phyloP scores from a whole-genome alignment of 176 grass and related monocot genomes.

The Elymus sibiricus region DNA sequence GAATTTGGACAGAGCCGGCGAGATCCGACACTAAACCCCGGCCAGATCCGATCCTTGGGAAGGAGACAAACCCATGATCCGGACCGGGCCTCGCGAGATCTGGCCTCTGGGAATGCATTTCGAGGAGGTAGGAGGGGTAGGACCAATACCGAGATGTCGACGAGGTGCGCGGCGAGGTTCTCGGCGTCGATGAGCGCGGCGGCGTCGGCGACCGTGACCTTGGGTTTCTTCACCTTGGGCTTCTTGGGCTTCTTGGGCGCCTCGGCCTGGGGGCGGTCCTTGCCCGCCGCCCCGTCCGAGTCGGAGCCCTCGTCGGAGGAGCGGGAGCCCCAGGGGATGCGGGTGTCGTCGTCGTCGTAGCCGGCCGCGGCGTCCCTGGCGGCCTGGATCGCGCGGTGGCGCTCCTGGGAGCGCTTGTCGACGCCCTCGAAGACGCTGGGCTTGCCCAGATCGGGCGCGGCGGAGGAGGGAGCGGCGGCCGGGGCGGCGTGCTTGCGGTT shows the following conservation, averaged over 20 bases:
- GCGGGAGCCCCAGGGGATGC: not conserved
- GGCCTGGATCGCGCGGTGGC: conserved; percentile 70
- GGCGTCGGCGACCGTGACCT: conserved; percentile 75
- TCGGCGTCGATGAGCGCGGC: conserved; percentile 68
- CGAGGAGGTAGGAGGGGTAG: not conserved
- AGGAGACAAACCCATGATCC: conserved; percentile 35
- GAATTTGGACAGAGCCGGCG: not conserved
- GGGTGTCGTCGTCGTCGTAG: conserved; percentile 16
- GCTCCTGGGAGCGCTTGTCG: conserved; percentile 79
- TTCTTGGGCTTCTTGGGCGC: conserved; percentile 78
- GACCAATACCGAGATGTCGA: conserved; percentile 67
- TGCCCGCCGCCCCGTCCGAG: conserved; percentile 29
- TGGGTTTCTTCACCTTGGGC: conserved; percentile 92
- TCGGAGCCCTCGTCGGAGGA: conserved; percentile 66
- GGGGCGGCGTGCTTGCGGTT: conserved; percentile 52
- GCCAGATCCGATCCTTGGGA: conserved; percentile 32
- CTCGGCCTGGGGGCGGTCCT: conserved; percentile 33
- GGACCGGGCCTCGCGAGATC: not conserved
- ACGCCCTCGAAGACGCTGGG: conserved; percentile 66
- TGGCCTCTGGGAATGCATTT: not conserved
- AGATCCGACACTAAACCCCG: conserved; percentile 29
- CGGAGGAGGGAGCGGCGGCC: not conserved
- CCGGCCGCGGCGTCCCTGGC: conserved; percentile 46
- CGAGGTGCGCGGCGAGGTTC: conserved; percentile 61
- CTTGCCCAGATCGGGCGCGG: conserved; percentile 41